Base-by-base conservation (phyloP, 2,329 filamentous ascomycete genomes). In the Akanthomyces uredinophilus region DNA sequence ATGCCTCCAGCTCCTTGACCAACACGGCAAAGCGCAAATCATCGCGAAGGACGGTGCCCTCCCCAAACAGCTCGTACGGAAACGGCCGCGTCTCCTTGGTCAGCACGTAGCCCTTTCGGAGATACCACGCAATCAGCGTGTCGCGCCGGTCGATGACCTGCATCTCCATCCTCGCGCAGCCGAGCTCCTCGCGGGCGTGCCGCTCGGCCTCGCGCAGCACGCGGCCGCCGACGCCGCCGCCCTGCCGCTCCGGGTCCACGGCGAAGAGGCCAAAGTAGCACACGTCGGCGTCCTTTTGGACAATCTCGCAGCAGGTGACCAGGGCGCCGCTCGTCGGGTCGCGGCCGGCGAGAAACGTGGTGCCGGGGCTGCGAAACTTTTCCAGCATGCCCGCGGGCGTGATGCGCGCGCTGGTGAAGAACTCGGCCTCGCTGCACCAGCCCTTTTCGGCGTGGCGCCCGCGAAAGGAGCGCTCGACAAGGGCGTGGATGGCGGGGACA, bases 221-320 rank as follows among this genome's bases (percentile, higher is more conserved):
- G 59, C 67, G 68, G 57, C 73, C 67, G 0, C 80, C 80, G 50
- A 82, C 67, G 0, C 80, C 80, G 16, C 76, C 75, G 5, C 73
- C 75, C 68, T 82, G 79, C 32, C 70, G 65, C 5, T 61, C 60
- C 2, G 77, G 77, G 43, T 78, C 74, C 0, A 83, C 79, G 46
- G 80, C 80, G 22, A 83, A 80, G 41, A 82, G 72, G 56, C 78
- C 79, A 57, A 82, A 80, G 68, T 80, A 78, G 20, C 73, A 74
- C 41, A 71, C 63, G 39, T 64, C 68, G 32, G 65, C 64, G 29
- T 64, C 63, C 20, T 67, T 70, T 37, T 67, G 68, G 29, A 72
- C 63, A 4, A 82, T 62, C 62, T 81, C 79, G 67, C 78, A 81
- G 72, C 79, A 81, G n/a, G 73, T 74, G 2, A 77, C 69, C 3